phyloP scores from a whole-genome alignment of 2,329 filamentous ascomycete species.

The Amphichorda felina region DNA sequence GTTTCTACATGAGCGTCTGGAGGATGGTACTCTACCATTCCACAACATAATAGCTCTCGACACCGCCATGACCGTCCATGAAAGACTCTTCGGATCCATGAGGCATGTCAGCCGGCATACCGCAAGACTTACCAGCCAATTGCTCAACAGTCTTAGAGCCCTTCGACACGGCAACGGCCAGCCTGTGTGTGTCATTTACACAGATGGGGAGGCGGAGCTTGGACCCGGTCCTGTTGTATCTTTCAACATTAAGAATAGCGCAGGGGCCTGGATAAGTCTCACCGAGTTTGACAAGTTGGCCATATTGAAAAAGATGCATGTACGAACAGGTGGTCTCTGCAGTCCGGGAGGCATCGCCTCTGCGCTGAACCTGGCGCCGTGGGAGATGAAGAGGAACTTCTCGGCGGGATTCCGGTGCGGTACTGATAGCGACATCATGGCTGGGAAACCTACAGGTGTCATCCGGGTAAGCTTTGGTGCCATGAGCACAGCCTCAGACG shows the following conservation, averaged over 20 bases:
- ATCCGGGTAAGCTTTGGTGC: conserved; percentile 79
- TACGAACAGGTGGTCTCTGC: conserved; percentile 82
- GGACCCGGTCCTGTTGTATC: conserved; percentile 64
- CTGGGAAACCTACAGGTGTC: conserved; percentile 78
- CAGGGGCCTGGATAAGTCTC: conserved; percentile 66
- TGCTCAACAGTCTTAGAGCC: conserved; percentile 45
- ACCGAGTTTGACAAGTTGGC: conserved; percentile 82
- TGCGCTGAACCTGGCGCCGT: conserved; percentile 59
- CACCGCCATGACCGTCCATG: conserved; percentile 59
- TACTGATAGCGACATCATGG: conserved; percentile 67
- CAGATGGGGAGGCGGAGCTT: conserved; percentile 11
- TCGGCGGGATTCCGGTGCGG: conserved; percentile 78
- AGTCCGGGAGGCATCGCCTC: conserved; percentile 79
- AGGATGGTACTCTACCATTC: conserved; percentile 85
- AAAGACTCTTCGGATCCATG: conserved; percentile 61
- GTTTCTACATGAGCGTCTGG: conserved; percentile 67
- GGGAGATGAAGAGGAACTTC: conserved; percentile 79
- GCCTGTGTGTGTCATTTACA: conserved; percentile 57
- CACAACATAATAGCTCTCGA: conserved; percentile 82
- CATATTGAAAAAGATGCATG: conserved; percentile 63
- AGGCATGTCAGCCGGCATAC: conserved; percentile 59
- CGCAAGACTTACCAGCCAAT: conserved; percentile 43
- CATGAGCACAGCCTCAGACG: conserved; percentile 72
- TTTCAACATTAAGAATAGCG: conserved; percentile 65
- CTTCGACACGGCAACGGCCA: conserved; percentile 59